These are phyloP conservation scores for Paxillus rubicundulus DNA, from an alignment of 768 basidiomycete species.

Conservation along the genomic window DNA sequence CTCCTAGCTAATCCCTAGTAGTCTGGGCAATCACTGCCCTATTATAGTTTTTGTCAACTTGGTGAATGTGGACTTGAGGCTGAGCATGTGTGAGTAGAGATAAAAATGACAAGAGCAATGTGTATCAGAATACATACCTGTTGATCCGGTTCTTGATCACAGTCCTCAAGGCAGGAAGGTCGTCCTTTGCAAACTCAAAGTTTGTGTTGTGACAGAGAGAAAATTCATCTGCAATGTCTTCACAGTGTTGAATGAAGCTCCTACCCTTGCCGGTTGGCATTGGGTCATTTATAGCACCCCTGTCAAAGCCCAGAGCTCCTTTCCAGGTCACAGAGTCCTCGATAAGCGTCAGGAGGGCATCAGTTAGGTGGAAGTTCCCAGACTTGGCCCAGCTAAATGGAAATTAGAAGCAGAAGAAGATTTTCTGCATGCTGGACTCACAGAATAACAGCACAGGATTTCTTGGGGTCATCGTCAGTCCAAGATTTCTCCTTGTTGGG, in stretches of 20 bases:
- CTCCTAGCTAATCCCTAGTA: no score
- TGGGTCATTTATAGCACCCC: neutral
- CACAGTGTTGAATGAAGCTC: no score
- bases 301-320: slow-evolving; percentile 22
- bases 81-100: no score
- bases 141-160: neutral
- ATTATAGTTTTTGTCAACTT: no score
- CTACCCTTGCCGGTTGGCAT: slow-evolving; percentile 8
- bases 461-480: neutral
- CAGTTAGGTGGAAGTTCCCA: slow-evolving; percentile 12
- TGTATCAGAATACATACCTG: no score
- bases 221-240: no score
- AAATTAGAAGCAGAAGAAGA: no score
- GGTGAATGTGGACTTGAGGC: no score
- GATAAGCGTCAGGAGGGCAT: slow-evolving; percentile 18
- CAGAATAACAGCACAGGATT: neutral
- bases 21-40: no score
- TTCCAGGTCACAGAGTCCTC: slow-evolving; percentile 16
- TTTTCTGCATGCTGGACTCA: neutral
- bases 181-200: neutral
- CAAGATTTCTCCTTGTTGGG: no score
- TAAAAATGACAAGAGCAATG: no score
- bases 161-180: neutral
- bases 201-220: slow-evolving; percentile 1
- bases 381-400: no score